Conservation (phyloP, 148 eudicot genomes). For the Limonium bicolor region DNA sequence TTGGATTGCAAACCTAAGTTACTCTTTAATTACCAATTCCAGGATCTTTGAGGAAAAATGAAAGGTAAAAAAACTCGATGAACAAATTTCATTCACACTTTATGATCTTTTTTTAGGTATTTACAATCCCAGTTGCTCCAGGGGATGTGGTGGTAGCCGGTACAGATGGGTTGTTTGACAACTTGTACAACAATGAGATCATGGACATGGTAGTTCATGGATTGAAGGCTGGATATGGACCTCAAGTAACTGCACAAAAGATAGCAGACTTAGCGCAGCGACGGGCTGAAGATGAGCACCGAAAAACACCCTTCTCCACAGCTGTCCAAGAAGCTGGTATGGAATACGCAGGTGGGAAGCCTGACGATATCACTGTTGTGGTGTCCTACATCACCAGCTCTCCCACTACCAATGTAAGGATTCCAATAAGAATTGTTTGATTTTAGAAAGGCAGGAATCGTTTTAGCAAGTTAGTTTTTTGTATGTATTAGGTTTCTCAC, state of each 20-base stretch:
- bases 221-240: slow-evolving; percentile 38
- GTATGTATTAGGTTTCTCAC: too few relatives aligned
- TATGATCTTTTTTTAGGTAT: slow-evolving; percentile 38
- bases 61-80: too few relatives aligned
- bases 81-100: too few relatives aligned
- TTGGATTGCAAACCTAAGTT: too few relatives aligned
- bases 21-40: too few relatives aligned
- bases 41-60: too few relatives aligned
- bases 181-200: slow-evolving; percentile 54
- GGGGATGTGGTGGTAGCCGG: slow-evolving; percentile 67
- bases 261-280: slow-evolving; percentile 60
- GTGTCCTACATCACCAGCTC: slow-evolving; percentile 40
- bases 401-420: too few relatives aligned
- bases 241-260: slow-evolving; percentile 56
- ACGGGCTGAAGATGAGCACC: slow-evolving; percentile 44
- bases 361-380: slow-evolving; percentile 63
- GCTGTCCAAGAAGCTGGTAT: slow-evolving; percentile 72
- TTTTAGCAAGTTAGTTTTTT: too few relatives aligned
- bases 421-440: too few relatives aligned
- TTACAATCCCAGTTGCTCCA: slow-evolving; percentile 49
- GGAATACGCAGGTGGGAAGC: slow-evolving; percentile 58
- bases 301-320: slow-evolving; percentile 57
- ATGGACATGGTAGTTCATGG: slow-evolving; percentile 53
- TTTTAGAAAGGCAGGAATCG: too few relatives aligned
- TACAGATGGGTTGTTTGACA: slow-evolving; percentile 64